Base-by-base conservation (phyloP, 306 rosid species). In the Vicia faba region DNA sequence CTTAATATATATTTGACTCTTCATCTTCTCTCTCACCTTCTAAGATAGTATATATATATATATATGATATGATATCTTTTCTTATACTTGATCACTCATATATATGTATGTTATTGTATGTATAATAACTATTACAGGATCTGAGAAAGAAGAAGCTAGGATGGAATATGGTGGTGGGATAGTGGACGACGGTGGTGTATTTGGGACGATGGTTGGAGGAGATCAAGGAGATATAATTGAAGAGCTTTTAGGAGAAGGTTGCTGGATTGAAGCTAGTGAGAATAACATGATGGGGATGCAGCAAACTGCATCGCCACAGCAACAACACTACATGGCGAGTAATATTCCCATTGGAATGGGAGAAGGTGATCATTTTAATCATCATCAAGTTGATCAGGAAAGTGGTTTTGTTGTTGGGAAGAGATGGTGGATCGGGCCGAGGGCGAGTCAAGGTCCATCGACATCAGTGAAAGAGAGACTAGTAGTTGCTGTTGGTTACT, bases 361-460 rank as follows among this genome's bases (percentile, higher is more conserved):
- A 61, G 46, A 18, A 5, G 46, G 48, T 4, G 65, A 59, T 2
- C 65, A 35, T 26, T 59, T 59, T 4, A 59, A 33, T 48, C 23
- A 25, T 18, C 19, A 19, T 50, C 13, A 50, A 25, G 46, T 35
- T 35, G 46, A 60, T 15, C 45, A 60, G 0, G 46, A 39, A 35
- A 61, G 36, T 12, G 41, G 26, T 19, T 71, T 69, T 66, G 40
- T 53, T 10, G 72, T 64, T 6, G 80, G 70, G 8, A 75, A 77
- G 44, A 80, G 82, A 35, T 76, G 83, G 79, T 83, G 91, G 86
- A 83, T 83, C 20, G 84, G 73, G 1, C 89, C 86, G 0, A 62
- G 66, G 64, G 75, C 48, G 1, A 72, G 49, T 54, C 72, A 79
- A 0, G 77, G 12, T 0, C 73, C 85, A 18, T 45, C 68, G 9